These are phyloP conservation scores for Nemania sp. DNA, from an alignment of 2,329 filamentous ascomycete genomes.

Conservation along the genomic window DNA sequence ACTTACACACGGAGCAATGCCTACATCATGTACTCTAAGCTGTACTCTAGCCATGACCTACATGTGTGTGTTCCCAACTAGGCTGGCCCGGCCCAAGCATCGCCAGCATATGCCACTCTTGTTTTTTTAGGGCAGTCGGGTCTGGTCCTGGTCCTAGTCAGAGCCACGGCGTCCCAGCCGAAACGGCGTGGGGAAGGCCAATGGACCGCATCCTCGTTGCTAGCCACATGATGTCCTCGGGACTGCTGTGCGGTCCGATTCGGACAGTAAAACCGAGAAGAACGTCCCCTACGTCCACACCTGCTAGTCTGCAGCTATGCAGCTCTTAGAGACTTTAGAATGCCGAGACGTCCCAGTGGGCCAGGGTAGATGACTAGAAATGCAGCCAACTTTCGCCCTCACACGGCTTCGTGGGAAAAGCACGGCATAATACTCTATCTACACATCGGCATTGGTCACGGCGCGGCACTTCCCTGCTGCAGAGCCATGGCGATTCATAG, in stretches of 20 bases:
- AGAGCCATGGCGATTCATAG: too few relatives aligned
- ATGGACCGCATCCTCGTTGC: slow-evolving; percentile 3
- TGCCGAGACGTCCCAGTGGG: slow-evolving; percentile 13
- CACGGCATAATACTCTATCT: not conserved
- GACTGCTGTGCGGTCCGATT: slow-evolving; percentile 19
- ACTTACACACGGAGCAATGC: slow-evolving; percentile 8
- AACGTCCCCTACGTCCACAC: too few relatives aligned
- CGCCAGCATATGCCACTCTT: slow-evolving; percentile 22
- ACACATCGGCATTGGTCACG: slow-evolving; percentile 16
- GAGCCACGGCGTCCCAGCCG: slow-evolving; percentile 7
- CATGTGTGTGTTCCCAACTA: slow-evolving; percentile 10
- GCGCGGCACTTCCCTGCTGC: slow-evolving; percentile 25
- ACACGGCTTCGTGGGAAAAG: too few relatives aligned
- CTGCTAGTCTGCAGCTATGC: too few relatives aligned
- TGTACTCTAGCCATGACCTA: slow-evolving; percentile 15
- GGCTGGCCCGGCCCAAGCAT: slow-evolving; percentile 17
- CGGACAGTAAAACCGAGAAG: slow-evolving; percentile 15
- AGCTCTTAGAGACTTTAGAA: not conserved
- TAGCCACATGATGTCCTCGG: slow-evolving; percentile 21
- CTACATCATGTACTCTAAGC: slow-evolving; percentile 13
- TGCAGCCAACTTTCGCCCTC: slow-evolving; percentile 10
- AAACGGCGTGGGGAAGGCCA: slow-evolving; percentile 7
- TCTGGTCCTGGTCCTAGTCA: slow-evolving; percentile 6
- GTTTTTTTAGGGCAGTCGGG: slow-evolving; percentile 26
- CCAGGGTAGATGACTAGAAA: not conserved